Conservation (phyloP, 2,329 filamentous ascomycete species). For the Rhinocladiella mackenziei region DNA sequence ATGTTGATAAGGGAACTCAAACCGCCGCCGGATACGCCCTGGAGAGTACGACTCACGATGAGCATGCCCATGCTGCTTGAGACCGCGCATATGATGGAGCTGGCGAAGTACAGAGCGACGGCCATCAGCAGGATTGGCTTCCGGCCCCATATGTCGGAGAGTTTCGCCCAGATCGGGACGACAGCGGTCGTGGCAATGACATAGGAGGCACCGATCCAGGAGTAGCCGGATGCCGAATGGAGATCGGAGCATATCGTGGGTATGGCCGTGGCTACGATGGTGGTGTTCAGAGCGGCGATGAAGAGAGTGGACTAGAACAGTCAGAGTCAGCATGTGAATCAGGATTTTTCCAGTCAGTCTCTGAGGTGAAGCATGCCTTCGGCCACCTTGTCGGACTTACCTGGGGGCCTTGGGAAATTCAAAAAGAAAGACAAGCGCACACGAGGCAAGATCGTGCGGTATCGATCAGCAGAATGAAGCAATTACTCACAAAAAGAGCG, state of each 20-base stretch:
- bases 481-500: too few species aligned
- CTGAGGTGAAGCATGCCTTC: too few species aligned
- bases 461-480: too few species aligned
- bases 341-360: too few species aligned
- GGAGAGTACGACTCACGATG: slow-evolving; percentile 51
- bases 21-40: slow-evolving; percentile 53
- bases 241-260: slow-evolving; percentile 43
- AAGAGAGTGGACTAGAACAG: too few species aligned
- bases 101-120: slow-evolving; percentile 47
- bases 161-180: slow-evolving; percentile 66
- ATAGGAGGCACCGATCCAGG: slow-evolving; percentile 73
- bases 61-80: slow-evolving; percentile 49
- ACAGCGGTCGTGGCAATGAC: slow-evolving; percentile 65
- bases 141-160: slow-evolving; percentile 56
- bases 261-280: slow-evolving; percentile 35
- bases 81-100: slow-evolving; percentile 49
- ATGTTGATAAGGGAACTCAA: slow-evolving; percentile 52
- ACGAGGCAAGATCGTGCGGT: too few species aligned
- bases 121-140: slow-evolving; percentile 51
- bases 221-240: slow-evolving; percentile 64
- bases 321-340: too few species aligned
- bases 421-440: too few species aligned
- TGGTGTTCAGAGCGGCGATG: slow-evolving; percentile 33
- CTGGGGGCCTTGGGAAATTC: too few species aligned
- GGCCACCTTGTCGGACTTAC: too few species aligned